Base-by-base conservation (phyloP, 2,329 filamentous ascomycete genomes). In the Colletotrichum sp. region DNA sequence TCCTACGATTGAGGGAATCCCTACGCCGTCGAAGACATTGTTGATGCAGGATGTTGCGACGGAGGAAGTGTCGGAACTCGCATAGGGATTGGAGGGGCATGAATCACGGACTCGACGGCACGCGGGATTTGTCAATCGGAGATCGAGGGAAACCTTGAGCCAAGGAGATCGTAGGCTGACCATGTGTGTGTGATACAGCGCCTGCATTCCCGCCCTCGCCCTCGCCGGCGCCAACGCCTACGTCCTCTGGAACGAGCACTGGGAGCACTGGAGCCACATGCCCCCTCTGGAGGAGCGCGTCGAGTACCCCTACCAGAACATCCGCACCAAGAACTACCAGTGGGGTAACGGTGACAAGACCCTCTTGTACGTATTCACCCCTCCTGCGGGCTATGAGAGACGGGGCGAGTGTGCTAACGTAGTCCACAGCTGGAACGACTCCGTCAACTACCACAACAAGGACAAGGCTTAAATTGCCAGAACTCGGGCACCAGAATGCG, bases 261-360 rank as follows among this genome's bases (percentile, higher is more conserved):
- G 96, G 96, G 95, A 97, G 88, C 97, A 99, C 91, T 95, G 94
- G 92, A 88, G 86, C 69, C 96, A 98, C 88, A 88, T 95, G 86
- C 92, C 94, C 76, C 94, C 97, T 79, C 90, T 96, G 80, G 95
- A 98, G 90, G 97, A 99, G 89, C 94, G 95, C 83, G 88, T 91
- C 82, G 95, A 98, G 90, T 99, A 98, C 88, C 89, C 96, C 76
- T 99, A 98, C 92, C 95, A 98, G 92, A 99, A 99, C 91, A 94
- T 99, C 86, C 94, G 97, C 85, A 91, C 92, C 85, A 98, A 97
- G 93, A 98, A 98, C 92, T 99, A 88, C 90, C 93, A 92, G 83
- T 99, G 94, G 94, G 96, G 96, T 79, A 90, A 98, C 84, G 97
- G 97, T 84, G 97, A 99, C 89, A 97, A 98, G 93, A 94, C 92